phyloP scores from a whole-genome alignment of 768 basidiomycete species.

The Agaricus bisporus region DNA sequence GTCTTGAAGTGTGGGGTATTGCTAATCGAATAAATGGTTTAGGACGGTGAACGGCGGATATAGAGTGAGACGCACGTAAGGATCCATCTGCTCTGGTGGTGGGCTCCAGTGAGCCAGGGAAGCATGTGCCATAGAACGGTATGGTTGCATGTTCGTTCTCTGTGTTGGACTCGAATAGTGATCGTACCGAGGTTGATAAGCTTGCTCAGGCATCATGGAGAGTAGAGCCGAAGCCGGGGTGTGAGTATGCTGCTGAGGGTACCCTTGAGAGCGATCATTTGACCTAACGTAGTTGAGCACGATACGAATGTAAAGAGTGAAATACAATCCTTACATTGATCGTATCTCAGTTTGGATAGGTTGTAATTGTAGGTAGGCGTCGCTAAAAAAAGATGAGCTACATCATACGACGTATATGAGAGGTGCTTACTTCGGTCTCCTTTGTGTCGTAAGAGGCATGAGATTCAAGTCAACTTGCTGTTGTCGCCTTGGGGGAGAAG shows the following conservation, averaged over 20 bases:
- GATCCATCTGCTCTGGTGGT: conserved; percentile 51
- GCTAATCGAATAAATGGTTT: background rate
- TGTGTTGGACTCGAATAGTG: conserved; percentile 35
- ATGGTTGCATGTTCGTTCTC: conserved; percentile 26
- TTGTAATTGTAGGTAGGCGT: conserved; percentile 38
- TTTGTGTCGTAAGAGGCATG: conserved; percentile 30
- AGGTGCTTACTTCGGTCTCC: conserved; percentile 32
- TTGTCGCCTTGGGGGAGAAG: conserved; percentile 52
- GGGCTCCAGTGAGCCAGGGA: conserved; percentile 49
- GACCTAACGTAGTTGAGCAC: conserved; percentile 13
- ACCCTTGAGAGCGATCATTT: conserved; percentile 38
- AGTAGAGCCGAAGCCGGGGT: conserved; percentile 35
- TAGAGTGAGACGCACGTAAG: conserved; percentile 49
- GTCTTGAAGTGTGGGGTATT: conserved; percentile 28
- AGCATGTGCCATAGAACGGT: conserved; percentile 48
- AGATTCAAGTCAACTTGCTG: conserved; percentile 34
- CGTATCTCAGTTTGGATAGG: conserved; percentile 39
- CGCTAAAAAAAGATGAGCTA: conserved; percentile 26
- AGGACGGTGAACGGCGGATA: background rate
- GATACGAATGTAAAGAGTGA: conserved; percentile 1
- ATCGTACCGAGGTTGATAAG: conserved; percentile 48
- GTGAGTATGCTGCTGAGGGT: conserved; percentile 37
- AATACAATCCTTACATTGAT: conserved; percentile 34
- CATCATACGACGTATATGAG: conserved; percentile 7
- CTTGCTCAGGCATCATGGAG: conserved; percentile 57